phyloP scores from a whole-genome alignment of 192 early-diverging fungal species.

The Umbelopsis sp. region DNA sequence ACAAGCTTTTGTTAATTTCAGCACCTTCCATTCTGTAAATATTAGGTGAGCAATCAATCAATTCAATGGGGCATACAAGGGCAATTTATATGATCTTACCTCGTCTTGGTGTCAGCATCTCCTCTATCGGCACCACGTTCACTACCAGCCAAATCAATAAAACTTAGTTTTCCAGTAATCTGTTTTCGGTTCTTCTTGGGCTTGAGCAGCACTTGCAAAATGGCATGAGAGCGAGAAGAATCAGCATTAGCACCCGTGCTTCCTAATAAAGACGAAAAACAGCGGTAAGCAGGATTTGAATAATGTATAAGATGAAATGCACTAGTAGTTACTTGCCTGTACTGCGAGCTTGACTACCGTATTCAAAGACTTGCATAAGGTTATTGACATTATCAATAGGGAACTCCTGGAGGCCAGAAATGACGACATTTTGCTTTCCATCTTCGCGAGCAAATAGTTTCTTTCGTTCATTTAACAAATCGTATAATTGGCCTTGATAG shows the following conservation, averaged over 20 bases:
- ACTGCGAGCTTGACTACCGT: slow-evolving; percentile 84
- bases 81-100: slow-evolving; percentile 42
- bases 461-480: slow-evolving; percentile 90
- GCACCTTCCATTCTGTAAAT: slow-evolving; percentile 89
- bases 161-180: slow-evolving; percentile 85
- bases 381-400: slow-evolving; percentile 82
- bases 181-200: slow-evolving; percentile 64
- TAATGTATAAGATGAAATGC: not conserved
- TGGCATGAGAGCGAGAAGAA: slow-evolving; percentile 98
- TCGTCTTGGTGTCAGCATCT: slow-evolving; percentile 89
- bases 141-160: slow-evolving; percentile 98
- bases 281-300: not conserved
- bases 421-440: slow-evolving; percentile 92
- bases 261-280: slow-evolving; percentile 39
- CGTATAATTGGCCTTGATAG: slow-evolving; percentile 95
- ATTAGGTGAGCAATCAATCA: not conserved
- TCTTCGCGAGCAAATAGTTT: slow-evolving; percentile 95
- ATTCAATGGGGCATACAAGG: not conserved
- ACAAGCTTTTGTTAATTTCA: slow-evolving; percentile 98
- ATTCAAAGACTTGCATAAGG: slow-evolving; percentile 93
- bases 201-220: slow-evolving; percentile 90
- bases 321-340: slow-evolving; percentile 64
- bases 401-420: slow-evolving; percentile 86
- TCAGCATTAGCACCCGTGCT: slow-evolving; percentile 95
- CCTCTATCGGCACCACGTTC: slow-evolving; percentile 98